A percentile compares a stretch with the other conserved stretches of the same genome.
Conservation (phyloP, 768 basidiomycete species). For the Clitopilus hobsonii region DNA sequence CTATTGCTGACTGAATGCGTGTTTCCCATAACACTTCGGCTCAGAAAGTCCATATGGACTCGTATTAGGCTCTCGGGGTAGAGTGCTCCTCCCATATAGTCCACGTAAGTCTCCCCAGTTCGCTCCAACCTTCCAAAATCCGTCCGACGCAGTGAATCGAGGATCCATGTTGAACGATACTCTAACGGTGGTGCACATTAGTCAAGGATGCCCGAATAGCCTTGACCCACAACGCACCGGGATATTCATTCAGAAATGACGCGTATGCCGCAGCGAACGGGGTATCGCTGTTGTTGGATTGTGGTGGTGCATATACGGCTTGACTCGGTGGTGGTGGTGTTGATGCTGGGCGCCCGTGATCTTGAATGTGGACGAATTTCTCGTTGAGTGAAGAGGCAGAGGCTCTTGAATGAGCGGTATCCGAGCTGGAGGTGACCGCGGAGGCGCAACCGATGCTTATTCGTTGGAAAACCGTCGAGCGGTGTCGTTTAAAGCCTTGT, state of each 20-base stretch:
- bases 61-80: constrained; percentile 76
- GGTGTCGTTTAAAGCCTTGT: constrained; percentile 21
- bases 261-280: constrained; percentile 33
- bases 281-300: constrained; percentile 28
- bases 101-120: constrained; percentile 71
- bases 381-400: constrained; percentile 29
- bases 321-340: constrained; percentile 8
- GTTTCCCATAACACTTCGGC: constrained; percentile 66
- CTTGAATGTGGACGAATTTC: constrained; percentile 18
- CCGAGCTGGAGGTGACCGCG: constrained; percentile 27
- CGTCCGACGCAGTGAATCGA: constrained; percentile 61
- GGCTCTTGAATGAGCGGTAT: constrained; percentile 29
- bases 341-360: constrained; percentile 18
- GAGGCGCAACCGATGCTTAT: constrained; percentile 35
- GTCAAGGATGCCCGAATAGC: not conserved
- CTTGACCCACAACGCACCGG: constrained; percentile 19
- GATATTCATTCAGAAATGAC: constrained; percentile 41
- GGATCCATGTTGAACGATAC: constrained; percentile 64
- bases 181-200: constrained; percentile 28
- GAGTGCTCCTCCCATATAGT: constrained; percentile 82
- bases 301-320: constrained; percentile 22
- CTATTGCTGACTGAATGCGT: constrained; percentile 82
- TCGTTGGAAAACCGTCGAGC: constrained; percentile 31
- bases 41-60: constrained; percentile 67
- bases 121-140: constrained; percentile 60